phyloP scores from a whole-genome alignment of 2,329 filamentous ascomycete species.

The Ophiostoma triangulosporum region DNA sequence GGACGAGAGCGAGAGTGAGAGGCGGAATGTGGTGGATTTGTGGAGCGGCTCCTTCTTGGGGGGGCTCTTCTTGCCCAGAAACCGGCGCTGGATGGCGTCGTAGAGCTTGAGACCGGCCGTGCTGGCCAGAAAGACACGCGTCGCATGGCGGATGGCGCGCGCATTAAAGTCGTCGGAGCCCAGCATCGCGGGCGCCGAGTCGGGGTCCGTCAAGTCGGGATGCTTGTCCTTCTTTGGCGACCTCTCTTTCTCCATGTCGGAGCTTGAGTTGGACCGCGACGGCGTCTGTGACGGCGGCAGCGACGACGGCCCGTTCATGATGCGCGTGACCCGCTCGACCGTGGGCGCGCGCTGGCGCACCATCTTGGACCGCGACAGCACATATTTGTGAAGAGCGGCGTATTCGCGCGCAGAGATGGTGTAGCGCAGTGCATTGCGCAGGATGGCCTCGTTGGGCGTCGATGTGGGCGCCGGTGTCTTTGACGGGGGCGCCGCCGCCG shows the following conservation, averaged over 20 bases:
- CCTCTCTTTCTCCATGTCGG: not conserved
- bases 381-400: slow-evolving; percentile 67
- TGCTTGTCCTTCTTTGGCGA: slow-evolving; percentile 18
- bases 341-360: slow-evolving; percentile 42
- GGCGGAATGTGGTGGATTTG: slow-evolving; percentile 56
- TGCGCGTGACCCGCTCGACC: slow-evolving; percentile 42
- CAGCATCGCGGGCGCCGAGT: slow-evolving; percentile 8
- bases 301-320: slow-evolving; percentile 27
- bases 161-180: slow-evolving; percentile 54
- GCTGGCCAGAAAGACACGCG: slow-evolving; percentile 56
- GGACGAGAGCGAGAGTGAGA: slow-evolving; percentile 70
- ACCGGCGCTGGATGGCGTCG: slow-evolving; percentile 35
- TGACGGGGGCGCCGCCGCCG: slow-evolving; percentile 10
- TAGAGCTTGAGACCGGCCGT: slow-evolving; percentile 50
- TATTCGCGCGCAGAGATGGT: slow-evolving; percentile 80
- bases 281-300: slow-evolving; percentile 3
- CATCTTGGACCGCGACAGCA: slow-evolving; percentile 56
- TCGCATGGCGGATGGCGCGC: slow-evolving; percentile 53
- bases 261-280: slow-evolving; percentile 12
- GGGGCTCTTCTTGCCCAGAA: slow-evolving; percentile 25
- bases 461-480: not conserved
- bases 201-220: slow-evolving; percentile 5
- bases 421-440: slow-evolving; percentile 77
- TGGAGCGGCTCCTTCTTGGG: slow-evolving; percentile 39
- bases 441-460: slow-evolving; percentile 46